These are phyloP conservation scores for Boletus albobrunnescens DNA, from an alignment of 1,284 basidiomycete genomes.

Conservation along the genomic window DNA sequence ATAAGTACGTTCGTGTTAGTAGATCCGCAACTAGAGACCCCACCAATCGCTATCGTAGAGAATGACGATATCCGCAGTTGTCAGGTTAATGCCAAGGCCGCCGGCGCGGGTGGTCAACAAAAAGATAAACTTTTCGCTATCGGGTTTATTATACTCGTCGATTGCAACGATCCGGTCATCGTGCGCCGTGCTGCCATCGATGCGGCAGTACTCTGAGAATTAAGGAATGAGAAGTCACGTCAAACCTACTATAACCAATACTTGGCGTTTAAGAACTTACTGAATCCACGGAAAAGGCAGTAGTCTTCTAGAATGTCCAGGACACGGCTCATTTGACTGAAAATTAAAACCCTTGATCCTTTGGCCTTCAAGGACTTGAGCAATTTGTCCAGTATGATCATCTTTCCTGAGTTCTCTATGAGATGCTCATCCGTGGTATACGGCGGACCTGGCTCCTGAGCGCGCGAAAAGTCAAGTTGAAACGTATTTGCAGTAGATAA, in stretches of 20 bases:
- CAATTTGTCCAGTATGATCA: conserved; percentile 96
- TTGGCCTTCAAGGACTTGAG: conserved; percentile 86
- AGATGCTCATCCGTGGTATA: conserved; percentile 99
- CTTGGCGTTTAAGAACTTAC: conserved; percentile 46
- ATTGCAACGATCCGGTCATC: conserved; percentile 95
- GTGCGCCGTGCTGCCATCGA: conserved; percentile 93
- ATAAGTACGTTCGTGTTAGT: conserved; percentile 12
- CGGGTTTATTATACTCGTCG: conserved; percentile 97
- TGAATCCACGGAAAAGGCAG: conserved; percentile 87
- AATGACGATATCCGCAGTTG: conserved; percentile 92
- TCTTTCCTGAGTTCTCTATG: conserved; percentile 93
- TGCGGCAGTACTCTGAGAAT: conserved; percentile 96
- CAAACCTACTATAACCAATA: background rate
- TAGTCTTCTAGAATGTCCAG: conserved; percentile 96
- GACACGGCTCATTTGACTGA: conserved; percentile 97
- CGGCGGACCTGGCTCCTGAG: conserved; percentile 90
- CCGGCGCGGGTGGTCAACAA: conserved; percentile 97
- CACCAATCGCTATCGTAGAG: conserved; percentile 98
- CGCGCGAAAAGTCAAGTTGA: background rate
- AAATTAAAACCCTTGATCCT: conserved; percentile 93
- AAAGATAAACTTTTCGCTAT: conserved; percentile 96
- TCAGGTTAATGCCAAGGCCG: conserved; percentile 96
- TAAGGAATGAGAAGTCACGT: conserved; percentile 1
- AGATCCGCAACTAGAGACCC: background rate
- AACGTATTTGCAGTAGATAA: background rate